Conservation (phyloP, 208 protist genomes). For the Sergeia podlipaevii region DNA sequence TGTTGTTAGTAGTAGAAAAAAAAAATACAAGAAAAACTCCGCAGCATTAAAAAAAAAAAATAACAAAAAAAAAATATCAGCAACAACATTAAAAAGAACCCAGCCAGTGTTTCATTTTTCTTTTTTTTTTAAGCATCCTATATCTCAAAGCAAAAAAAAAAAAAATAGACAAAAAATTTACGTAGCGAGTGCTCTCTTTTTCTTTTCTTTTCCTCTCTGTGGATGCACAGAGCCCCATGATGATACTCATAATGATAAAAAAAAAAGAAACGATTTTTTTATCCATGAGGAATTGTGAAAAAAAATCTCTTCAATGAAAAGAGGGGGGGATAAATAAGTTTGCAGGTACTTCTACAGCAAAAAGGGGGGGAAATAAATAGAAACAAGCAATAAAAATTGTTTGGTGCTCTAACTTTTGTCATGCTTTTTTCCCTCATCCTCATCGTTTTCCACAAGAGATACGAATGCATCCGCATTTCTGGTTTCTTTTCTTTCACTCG, state of each 20-base stretch:
- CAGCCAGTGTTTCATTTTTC: neutral
- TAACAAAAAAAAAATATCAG: neutral
- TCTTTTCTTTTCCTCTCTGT: constrained; percentile 11
- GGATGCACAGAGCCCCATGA: neutral
- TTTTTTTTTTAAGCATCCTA: constrained; percentile 1
- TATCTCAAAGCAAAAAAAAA: constrained; percentile 1
- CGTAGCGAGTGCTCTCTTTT: constrained; percentile 8
- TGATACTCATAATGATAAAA: neutral
- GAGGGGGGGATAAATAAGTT: constrained; percentile 7
- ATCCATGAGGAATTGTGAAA: neutral
- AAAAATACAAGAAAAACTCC: neutral
- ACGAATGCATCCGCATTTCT: no score
- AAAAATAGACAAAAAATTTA: constrained; percentile 2
- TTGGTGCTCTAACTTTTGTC: no score
- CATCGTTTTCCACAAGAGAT: no score
- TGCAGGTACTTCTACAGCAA: neutral
- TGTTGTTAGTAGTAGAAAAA: neutral
- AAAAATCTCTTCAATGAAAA: constrained; percentile 4
- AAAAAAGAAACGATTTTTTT: neutral
- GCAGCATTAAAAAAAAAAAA: neutral
- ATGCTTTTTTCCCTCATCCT: no score
- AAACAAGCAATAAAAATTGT: constrained; percentile 12
- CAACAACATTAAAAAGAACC: neutral
- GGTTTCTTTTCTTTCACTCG: no score
- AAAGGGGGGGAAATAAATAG: constrained; percentile 1